A percentile compares a stretch with the other conserved stretches of the same genome.
Conservation (phyloP, 179 eudicot genomes). For the Camellia oleifera region DNA sequence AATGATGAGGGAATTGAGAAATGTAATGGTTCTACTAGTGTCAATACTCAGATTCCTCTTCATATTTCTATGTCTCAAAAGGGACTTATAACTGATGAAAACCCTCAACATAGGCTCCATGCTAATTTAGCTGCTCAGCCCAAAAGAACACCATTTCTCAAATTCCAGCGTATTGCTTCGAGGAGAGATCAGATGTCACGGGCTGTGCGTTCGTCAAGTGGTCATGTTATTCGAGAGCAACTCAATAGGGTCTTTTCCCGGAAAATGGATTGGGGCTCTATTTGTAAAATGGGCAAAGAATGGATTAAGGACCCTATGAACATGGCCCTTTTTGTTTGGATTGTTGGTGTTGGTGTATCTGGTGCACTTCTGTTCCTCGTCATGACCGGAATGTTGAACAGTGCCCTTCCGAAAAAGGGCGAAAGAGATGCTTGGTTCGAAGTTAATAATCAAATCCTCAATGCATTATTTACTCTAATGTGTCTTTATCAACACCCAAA, state of each 20-base stretch:
- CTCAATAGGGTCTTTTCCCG: slow-evolving; percentile 44
- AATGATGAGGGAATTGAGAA: slow-evolving; percentile 36
- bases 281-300: slow-evolving; percentile 45
- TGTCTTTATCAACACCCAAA: slow-evolving; percentile 87
- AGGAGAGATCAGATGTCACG: slow-evolving; percentile 70
- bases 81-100: slow-evolving; percentile 32
- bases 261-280: slow-evolving; percentile 61
- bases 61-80: slow-evolving; percentile 42
- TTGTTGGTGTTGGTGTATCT: slow-evolving; percentile 66
- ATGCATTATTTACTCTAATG: slow-evolving; percentile 88
- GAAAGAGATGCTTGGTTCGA: slow-evolving; percentile 84
- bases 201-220: slow-evolving; percentile 51
- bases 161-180: slow-evolving; percentile 63
- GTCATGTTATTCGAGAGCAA: slow-evolving; percentile 49
- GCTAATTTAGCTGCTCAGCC: slow-evolving; percentile 20
- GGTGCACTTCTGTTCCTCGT: slow-evolving; percentile 88
- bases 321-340: slow-evolving; percentile 76
- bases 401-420: slow-evolving; percentile 57
- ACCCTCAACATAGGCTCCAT: slow-evolving; percentile 2
- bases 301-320: slow-evolving; percentile 85
- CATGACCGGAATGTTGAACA: slow-evolving; percentile 83
- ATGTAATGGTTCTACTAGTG: slow-evolving; percentile 18
- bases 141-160: slow-evolving; percentile 30
- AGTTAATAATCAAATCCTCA: slow-evolving; percentile 87
- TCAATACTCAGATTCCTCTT: slow-evolving; percentile 37